Conservation (phyloP, 108 stramenopile genomes). For the Stephanodiscus triporus region DNA sequence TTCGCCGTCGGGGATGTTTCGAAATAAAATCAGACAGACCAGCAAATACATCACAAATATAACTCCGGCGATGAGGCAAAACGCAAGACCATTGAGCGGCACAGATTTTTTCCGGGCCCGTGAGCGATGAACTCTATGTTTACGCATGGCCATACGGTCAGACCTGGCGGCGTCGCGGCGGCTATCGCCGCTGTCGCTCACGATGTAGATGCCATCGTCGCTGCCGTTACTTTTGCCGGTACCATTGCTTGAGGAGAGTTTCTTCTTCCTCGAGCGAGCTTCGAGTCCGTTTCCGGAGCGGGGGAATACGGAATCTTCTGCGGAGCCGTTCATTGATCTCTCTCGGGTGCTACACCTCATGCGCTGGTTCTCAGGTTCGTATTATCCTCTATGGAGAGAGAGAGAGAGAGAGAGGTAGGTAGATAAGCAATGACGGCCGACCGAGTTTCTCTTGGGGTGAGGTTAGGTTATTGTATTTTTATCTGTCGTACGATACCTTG, state of each 20-base stretch:
- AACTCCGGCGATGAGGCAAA: constrained; percentile 16
- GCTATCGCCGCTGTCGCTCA: constrained; percentile 30
- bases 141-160: constrained; percentile 30
- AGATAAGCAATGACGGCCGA: too few relatives aligned
- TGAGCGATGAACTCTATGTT: constrained; percentile 31
- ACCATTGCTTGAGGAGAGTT: neutral
- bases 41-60: constrained; percentile 34
- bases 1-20: constrained; percentile 35
- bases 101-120: constrained; percentile 20
- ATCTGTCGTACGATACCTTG: too few relatives aligned
- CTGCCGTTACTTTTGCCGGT: neutral
- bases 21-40: constrained; percentile 30
- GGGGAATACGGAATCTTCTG: neutral
- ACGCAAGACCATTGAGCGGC: constrained; percentile 8
- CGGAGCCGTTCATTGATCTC: constrained; percentile 9
- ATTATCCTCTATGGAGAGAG: too few relatives aligned
- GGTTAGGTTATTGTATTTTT: too few relatives aligned
- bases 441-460: too few relatives aligned
- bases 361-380: too few relatives aligned
- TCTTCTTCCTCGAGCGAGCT: constrained; percentile 43
- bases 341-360: too few relatives aligned
- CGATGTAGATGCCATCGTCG: constrained; percentile 21
- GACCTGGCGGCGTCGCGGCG: constrained; percentile 14
- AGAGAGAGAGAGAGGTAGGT: neutral
- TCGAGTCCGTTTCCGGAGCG: constrained; percentile 19